Evolutionary conservation across 2,329 filamentous ascomycete genomes (phyloP).

Genomic region (Dissoconium aciculare): DNA sequence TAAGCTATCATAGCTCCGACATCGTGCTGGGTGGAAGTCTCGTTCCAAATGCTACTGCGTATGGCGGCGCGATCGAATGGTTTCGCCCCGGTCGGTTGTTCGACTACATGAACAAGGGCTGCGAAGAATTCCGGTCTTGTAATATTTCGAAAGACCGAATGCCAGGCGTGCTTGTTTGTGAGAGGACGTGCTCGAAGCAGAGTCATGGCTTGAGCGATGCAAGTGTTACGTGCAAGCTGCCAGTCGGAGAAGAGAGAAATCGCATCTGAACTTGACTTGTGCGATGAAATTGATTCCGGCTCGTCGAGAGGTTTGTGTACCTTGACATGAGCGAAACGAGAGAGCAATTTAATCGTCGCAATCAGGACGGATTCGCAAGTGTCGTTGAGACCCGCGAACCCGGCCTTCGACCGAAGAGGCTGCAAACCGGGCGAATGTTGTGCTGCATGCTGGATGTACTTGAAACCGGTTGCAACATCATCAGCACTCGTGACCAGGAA

Average conservation of each 20-base stretch:
- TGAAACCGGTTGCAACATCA: conserved; percentile 33
- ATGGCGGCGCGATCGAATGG: too few relatives aligned
- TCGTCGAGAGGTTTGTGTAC: conserved; percentile 14
- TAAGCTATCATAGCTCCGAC: conserved; percentile 13
- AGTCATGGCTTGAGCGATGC: conserved; percentile 17
- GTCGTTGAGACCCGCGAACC: not conserved
- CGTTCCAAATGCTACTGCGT: too few relatives aligned
- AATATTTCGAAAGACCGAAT: too few relatives aligned
- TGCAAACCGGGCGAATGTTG: conserved; percentile 7
- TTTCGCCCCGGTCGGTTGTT: too few relatives aligned
- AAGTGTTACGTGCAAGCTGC: conserved; percentile 7
- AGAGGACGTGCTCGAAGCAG: too few relatives aligned
- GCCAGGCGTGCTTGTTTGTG: too few relatives aligned
- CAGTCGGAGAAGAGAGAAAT: too few relatives aligned
- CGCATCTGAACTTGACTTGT: too few relatives aligned
- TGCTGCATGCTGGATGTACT: conserved; percentile 29
- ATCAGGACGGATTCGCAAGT: conserved; percentile 27
- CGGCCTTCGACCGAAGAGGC: conserved; percentile 2
- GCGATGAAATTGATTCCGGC: not conserved
- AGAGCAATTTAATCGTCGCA: conserved; percentile 40
- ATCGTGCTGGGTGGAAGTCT: conserved; percentile 3
- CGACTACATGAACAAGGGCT: too few relatives aligned
- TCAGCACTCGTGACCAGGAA: conserved; percentile 42
- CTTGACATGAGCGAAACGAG: conserved; percentile 27
- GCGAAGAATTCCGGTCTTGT: too few relatives aligned